Base-by-base conservation (phyloP, 2,329 filamentous ascomycete genomes). In the Chaetomium globosum region DNA sequence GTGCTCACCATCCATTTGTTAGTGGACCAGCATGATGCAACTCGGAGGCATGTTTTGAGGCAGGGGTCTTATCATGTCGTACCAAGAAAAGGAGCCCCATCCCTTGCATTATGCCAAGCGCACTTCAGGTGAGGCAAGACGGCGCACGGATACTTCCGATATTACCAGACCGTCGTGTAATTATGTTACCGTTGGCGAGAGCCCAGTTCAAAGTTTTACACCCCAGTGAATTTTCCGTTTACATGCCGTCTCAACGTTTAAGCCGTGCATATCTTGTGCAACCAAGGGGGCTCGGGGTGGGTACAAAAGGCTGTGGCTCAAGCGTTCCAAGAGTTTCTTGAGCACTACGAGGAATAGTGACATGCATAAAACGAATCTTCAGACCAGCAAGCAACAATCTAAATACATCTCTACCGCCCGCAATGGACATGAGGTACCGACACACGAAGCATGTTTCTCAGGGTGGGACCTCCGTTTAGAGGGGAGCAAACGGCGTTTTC, bases 1-100 rank as follows among this genome's bases (percentile, higher is more conserved):
- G 43, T 63, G 43, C 21, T 16, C 60, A n/a, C 3, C 36, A 43
- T 19, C 33, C n/a, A 3, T 12, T 19, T 54, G 61, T 52, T 61
- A 51, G 31, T 36, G 63, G 57, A 30, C 26, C 19, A 46, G 36
- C 33, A 51, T 61, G 23, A 39, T 61, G 63, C 58, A 53, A 21
- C 61, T 54, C 8, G 10, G 21, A 26, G 49, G 55, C 43, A 39
- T 54, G 63, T 61, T 65, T 61, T 54, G 59, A 33, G 13, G 26
- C 43, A 62, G 21, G 53, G 33, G 12, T 48, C 8, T 33, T 65
- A 65, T 51, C 62, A 51, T 4, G 52, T 28, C 43, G 21, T 16
- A 28, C 49, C 31, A 58, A 26, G 46, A 55, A 39, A 8, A 53
- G 30, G 58, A 54, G 63, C 28, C 12, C 28, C 36, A 28, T 64